Evolutionary conservation across 768 basidiomycete genomes (phyloP).

Genomic region (Boletus bicolor): DNA sequence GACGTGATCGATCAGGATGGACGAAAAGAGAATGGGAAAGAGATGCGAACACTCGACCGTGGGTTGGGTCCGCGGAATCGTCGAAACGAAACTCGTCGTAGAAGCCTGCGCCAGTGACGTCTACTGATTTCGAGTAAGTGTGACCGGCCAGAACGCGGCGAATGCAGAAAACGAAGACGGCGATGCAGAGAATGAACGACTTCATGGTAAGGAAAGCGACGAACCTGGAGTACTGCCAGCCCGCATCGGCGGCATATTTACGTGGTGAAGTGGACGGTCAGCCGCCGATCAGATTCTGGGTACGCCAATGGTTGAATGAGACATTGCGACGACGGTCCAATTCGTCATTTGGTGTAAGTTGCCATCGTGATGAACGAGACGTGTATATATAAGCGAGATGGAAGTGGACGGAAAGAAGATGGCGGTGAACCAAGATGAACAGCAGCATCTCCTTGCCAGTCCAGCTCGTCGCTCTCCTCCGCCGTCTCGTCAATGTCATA

Average conservation of each 20-base stretch:
- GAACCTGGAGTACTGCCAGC: conserved; percentile 3
- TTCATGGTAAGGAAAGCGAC: conserved; percentile 11
- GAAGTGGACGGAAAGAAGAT: too few species aligned
- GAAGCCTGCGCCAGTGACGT: conserved; percentile 47
- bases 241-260: not conserved
- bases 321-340: not conserved
- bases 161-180: not conserved
- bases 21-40: not conserved
- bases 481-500: conserved; percentile 63
- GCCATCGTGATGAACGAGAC: too few species aligned
- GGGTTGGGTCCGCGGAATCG: conserved; percentile 56
- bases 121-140: conserved; percentile 32
- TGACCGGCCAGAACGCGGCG: not conserved
- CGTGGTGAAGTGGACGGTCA: not conserved
- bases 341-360: too few species aligned
- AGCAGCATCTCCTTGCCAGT: conserved; percentile 46
- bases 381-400: conserved; percentile 8
- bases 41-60: conserved; percentile 58
- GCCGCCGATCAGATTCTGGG: not conserved
- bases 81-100: conserved; percentile 47
- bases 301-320: not conserved
- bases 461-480: conserved; percentile 58
- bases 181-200: not conserved
- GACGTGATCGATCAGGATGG: not conserved
- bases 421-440: conserved; percentile 32